Conservation (phyloP, 2,329 filamentous ascomycete genomes). For the Teratosphaeria epicoccoides region DNA sequence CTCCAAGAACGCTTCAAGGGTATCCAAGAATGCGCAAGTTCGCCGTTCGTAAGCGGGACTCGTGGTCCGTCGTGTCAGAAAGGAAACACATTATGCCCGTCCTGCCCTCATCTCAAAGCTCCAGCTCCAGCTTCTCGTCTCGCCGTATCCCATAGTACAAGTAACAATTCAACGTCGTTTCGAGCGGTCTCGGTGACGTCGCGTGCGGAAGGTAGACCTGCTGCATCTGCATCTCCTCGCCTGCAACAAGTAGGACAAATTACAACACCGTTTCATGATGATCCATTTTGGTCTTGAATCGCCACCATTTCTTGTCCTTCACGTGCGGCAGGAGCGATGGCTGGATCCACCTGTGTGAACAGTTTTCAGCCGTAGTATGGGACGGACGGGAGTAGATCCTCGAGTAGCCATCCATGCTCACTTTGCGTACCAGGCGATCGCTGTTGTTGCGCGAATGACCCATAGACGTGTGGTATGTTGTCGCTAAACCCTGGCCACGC, state of each 20-base stretch:
- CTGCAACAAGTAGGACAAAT: background rate
- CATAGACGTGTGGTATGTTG: slow-evolving; percentile 7
- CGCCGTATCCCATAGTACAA: no score
- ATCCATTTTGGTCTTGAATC: background rate
- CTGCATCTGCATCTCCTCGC: background rate
- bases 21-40: background rate
- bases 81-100: no score
- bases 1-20: background rate
- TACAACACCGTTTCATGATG: background rate
- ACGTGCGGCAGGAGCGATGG: background rate
- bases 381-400: slow-evolving; percentile 11
- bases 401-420: slow-evolving; percentile 8
- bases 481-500: slow-evolving; percentile 4
- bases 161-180: no score
- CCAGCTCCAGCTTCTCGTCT: no score
- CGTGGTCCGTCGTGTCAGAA: background rate
- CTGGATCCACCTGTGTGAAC: background rate
- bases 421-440: slow-evolving; percentile 4
- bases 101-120: no score
- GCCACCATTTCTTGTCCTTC: background rate
- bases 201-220: no score
- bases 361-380: slow-evolving; percentile 13
- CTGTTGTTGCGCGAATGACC: slow-evolving; percentile 14
- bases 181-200: no score
- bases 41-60: background rate